A percentile compares a stretch with the other conserved stretches of the same genome.
Evolutionary conservation across 805 yeast genomes (phyloP).

Genomic region (Barnettozyma botsteinii): DNA sequence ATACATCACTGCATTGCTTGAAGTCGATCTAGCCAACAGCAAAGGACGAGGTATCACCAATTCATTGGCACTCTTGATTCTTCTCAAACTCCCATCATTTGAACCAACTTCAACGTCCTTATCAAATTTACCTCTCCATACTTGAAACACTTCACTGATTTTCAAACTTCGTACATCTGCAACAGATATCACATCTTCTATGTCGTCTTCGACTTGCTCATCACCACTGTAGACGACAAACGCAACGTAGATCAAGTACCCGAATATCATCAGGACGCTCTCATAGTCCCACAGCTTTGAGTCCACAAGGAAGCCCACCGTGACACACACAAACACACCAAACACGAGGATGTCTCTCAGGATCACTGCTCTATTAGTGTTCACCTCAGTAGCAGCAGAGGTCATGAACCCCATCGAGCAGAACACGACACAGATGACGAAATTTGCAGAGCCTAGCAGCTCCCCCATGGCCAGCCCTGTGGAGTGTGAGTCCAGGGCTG

Average conservation of each 20-base stretch:
- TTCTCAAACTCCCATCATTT: neutral
- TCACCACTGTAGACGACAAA: neutral
- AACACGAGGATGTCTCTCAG: conserved; percentile 59
- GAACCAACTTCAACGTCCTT: no score
- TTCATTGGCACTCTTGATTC: conserved; percentile 1
- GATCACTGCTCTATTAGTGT: conserved; percentile 41
- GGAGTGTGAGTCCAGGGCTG: conserved; percentile 69
- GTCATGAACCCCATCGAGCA: conserved; percentile 70
- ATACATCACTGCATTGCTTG: neutral
- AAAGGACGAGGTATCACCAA: no score
- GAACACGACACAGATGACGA: conserved; percentile 71
- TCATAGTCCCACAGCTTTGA: conserved; percentile 50
- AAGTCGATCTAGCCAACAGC: neutral
- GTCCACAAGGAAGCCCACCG: conserved; percentile 48
- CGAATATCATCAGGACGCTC: conserved; percentile 48
- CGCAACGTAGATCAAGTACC: conserved; percentile 54
- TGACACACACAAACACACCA: conserved; percentile 39
- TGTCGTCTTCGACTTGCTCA: neutral
- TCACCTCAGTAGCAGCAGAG: no score
- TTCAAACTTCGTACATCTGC: conserved; percentile 4
- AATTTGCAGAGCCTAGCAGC: conserved; percentile 83
- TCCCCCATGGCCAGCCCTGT: conserved; percentile 83
- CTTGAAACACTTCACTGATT: neutral
- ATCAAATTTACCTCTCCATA: conserved; percentile 2
- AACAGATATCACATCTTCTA: neutral